Evolutionary conservation across 2,329 filamentous ascomycete genomes (phyloP).

Genomic region (Penicillium occitanis): DNA sequence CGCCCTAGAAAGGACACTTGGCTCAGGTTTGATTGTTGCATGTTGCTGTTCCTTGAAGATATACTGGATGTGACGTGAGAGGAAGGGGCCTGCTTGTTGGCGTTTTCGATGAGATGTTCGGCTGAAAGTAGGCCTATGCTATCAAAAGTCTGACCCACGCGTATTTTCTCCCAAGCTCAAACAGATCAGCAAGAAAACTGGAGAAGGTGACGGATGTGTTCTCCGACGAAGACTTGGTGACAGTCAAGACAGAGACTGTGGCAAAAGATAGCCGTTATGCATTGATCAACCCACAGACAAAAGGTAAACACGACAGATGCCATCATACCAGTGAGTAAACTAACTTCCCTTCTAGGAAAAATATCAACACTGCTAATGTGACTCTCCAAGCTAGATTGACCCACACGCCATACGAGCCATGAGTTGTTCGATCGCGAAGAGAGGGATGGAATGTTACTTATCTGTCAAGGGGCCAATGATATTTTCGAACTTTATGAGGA

Average conservation of each 20-base stretch:
- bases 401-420: neutral
- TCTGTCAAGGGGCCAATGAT: constrained; percentile 2
- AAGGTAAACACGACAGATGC: neutral
- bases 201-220: neutral
- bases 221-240: neutral
- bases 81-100: neutral
- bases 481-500: neutral
- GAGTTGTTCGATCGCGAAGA: neutral
- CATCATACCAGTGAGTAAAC: constrained; percentile 6
- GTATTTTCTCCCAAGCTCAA: neutral
- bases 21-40: constrained; percentile 12
- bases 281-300: neutral
- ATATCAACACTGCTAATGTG: constrained; percentile 10
- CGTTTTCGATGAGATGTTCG: neutral
- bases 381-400: neutral
- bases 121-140: neutral
- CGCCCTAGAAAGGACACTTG: neutral
- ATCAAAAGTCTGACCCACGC: neutral
- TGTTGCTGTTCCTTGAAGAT: neutral
- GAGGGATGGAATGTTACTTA: constrained; percentile 13
- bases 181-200: neutral
- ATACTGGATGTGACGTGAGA: neutral
- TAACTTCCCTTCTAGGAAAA: constrained; percentile 14
- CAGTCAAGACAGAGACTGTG: neutral
- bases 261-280: neutral